Base-by-base conservation (phyloP, 2,329 filamentous ascomycete species). In the Sporothrix phasma region DNA sequence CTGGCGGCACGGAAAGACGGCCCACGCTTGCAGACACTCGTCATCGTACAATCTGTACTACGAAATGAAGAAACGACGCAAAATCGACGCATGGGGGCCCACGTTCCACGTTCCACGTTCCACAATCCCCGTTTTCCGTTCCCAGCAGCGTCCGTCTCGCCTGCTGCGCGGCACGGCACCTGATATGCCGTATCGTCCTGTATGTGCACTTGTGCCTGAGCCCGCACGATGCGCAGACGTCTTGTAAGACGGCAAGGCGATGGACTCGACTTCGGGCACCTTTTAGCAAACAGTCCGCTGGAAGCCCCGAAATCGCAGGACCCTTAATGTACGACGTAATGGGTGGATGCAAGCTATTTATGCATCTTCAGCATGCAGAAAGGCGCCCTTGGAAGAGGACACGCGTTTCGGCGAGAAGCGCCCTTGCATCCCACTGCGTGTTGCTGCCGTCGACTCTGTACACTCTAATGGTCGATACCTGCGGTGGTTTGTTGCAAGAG, bases 381-480 rank as follows among this genome's bases (percentile, higher is more conserved):
- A 17, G 47, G 47, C 29, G 7, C 34, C 26, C 47, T 53, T n/a
- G n/a, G n/a, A 53, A 34, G 15, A 13, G n/a, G 31, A 54, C 51
- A 54, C 51, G 51, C 47, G 47, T 34, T 53, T 53, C 22, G 34
- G 29, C 10, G 15, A 5, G 19, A n/a, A n/a, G 34, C 34, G 53
- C 53, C 53, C 53, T 58, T 43, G 37, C 53, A 58, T 43, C 43
- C 53, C 53, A 41, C 39, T 41, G 34, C 53, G 53, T 58, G 53
- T 43, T 39, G 13, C 31, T 17, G 51, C 31, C n/a, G n/a, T n/a
- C n/a, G n/a, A n/a, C n/a, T n/a, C n/a, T n/a, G 51, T 10, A 19
- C 51, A 22, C 39, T 54, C 51, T n/a, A 37, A 26, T 6, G 46
- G 11, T 29, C 3, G 19, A 22, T 47, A 11, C 7, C 11, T 31